Percentiles rank a stretch among this genome's conserved stretches.
These are phyloP conservation scores for Dichotomocladium elegans DNA, from an alignment of 371 early-diverging fungal genomes.

Conservation along the genomic window DNA sequence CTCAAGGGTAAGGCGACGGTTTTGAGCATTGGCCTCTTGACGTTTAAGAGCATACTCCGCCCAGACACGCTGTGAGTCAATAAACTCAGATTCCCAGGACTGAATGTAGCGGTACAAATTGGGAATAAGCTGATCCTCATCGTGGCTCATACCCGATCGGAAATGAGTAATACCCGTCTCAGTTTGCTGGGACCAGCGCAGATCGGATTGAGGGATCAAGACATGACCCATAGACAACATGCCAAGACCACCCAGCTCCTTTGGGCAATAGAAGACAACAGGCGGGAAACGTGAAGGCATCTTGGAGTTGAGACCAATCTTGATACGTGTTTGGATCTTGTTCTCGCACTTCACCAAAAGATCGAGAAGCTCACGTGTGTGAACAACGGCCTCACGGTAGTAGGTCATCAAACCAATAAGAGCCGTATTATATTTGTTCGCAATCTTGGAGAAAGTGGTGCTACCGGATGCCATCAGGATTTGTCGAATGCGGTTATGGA, in stretches of 20 bases:
- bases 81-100: conserved; percentile 98
- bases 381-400: conserved; percentile 97
- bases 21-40: conserved; percentile 95
- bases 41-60: conserved; percentile 97
- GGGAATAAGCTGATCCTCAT: conserved; percentile 95
- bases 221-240: conserved; percentile 99
- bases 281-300: conserved; percentile 99
- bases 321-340: conserved; percentile 98
- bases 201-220: conserved; percentile 94
- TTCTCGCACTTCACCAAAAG: conserved; percentile 95
- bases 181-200: conserved; percentile 96
- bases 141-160: conserved; percentile 98
- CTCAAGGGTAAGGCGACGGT: conserved; percentile 91
- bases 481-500: conserved; percentile 95
- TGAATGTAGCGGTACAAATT: conserved; percentile 97
- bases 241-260: conserved; percentile 98
- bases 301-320: conserved; percentile 98
- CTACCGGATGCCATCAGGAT: conserved; percentile 96
- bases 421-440: conserved; percentile 96
- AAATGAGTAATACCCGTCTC: conserved; percentile 97
- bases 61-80: conserved; percentile 98
- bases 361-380: conserved; percentile 95
- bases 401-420: conserved; percentile 97
- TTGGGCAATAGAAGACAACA: conserved; percentile 86
- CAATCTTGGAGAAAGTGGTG: conserved; percentile 97